These are phyloP conservation scores for Lepiota venenata DNA, from an alignment of 768 basidiomycete genomes.

Conservation along the genomic window DNA sequence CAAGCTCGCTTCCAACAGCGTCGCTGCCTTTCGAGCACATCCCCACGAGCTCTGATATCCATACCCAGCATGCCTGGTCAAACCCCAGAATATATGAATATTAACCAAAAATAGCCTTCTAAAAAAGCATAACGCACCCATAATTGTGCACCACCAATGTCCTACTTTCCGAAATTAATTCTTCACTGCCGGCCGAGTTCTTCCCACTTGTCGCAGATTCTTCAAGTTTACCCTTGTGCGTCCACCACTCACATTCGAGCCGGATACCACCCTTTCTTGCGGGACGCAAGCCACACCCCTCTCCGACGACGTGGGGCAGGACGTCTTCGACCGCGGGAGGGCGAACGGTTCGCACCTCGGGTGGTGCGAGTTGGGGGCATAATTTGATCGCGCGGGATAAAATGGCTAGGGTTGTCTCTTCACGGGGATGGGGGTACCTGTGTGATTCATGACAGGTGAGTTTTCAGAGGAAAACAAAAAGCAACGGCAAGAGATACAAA, in stretches of 20 bases:
- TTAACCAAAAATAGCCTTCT: no score
- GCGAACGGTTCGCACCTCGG: conserved; percentile 44
- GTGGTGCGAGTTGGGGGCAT: conserved; percentile 56
- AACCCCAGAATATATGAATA: no score
- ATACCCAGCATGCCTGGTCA: conserved; percentile 18
- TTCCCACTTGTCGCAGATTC: conserved; percentile 24
- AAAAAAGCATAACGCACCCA: conserved; percentile 22
- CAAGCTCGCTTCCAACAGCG: neutral
- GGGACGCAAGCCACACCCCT: conserved; percentile 53
- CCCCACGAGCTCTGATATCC: conserved; percentile 22
- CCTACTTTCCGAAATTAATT: conserved; percentile 9
- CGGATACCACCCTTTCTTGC: conserved; percentile 59
- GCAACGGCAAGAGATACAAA: neutral
- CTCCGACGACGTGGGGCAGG: conserved; percentile 44
- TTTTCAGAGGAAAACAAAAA: neutral
- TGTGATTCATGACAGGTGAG: neutral
- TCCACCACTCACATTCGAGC: conserved; percentile 43
- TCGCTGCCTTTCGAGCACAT: conserved; percentile 14
- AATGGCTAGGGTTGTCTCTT: conserved; percentile 59
- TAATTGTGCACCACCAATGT: conserved; percentile 29
- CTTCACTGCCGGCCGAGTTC: conserved; percentile 15
- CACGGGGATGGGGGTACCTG: conserved; percentile 65
- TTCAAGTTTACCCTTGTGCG: neutral
- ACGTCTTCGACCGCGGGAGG: conserved; percentile 48
- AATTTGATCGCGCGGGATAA: conserved; percentile 47